Evolutionary conservation across 1,284 basidiomycete genomes (phyloP).

Genomic region (Sporisorium exsertum): DNA sequence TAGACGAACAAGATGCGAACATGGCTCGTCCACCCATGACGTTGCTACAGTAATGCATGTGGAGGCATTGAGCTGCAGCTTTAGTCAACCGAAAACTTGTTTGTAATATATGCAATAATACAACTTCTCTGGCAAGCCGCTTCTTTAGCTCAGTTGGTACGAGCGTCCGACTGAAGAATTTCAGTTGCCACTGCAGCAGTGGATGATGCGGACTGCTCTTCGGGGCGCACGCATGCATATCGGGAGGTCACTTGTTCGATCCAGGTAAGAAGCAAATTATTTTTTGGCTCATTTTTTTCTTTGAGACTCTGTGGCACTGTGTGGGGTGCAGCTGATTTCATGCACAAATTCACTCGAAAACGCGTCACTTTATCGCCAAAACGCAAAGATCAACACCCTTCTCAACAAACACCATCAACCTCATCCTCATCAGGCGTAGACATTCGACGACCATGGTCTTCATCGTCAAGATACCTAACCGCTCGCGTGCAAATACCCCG

Average conservation of each 20-base stretch:
- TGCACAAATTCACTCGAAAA: background rate
- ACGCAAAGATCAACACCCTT: constrained; percentile 8
- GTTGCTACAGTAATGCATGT: constrained; percentile 6
- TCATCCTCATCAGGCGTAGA: background rate
- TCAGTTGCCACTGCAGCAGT: constrained; percentile 38
- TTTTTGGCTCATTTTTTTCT: too few relatives aligned
- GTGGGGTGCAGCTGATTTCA: background rate
- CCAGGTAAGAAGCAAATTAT: constrained; percentile 54
- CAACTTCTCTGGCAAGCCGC: too few relatives aligned
- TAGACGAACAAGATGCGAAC: background rate
- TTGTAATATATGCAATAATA: too few relatives aligned
- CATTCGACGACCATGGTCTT: constrained; percentile 52
- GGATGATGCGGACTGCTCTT: background rate
- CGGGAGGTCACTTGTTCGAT: constrained; percentile 53
- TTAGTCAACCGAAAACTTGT: too few relatives aligned
- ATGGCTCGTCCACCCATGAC: background rate
- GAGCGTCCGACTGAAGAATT: constrained; percentile 59
- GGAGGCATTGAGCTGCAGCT: constrained; percentile 11
- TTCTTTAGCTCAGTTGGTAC: constrained; percentile 60
- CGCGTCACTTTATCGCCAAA: background rate
- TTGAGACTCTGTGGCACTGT: background rate
- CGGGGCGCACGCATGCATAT: background rate
- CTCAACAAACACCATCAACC: background rate
- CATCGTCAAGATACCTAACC: constrained; percentile 62
- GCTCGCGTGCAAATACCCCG: constrained; percentile 46